A percentile compares a stretch with the other conserved stretches of the same genome.
phyloP scores from a whole-genome alignment of 2,329 filamentous ascomycete species.

The Fusarium xylarioides region DNA sequence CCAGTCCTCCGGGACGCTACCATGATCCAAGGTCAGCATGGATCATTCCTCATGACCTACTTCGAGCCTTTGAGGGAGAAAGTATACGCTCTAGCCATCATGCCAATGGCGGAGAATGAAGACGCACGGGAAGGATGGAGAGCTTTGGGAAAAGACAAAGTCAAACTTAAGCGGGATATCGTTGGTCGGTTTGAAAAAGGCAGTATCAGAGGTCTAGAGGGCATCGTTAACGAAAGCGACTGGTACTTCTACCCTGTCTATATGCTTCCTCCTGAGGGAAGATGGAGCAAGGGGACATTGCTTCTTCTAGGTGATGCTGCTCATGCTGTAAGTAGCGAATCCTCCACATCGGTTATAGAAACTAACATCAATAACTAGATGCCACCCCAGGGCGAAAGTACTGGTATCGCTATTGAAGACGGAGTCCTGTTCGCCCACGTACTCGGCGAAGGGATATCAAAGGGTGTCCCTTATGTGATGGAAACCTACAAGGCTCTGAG shows the following conservation, averaged over 20 bases:
- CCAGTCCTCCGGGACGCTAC: neutral
- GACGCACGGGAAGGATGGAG: neutral
- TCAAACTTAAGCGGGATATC: rapidly evolving
- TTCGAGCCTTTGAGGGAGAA: rapidly evolving
- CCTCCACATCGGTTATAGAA: rapidly evolving
- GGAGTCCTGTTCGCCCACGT: neutral
- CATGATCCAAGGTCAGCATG: rapidly evolving
- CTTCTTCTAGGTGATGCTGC: neutral
- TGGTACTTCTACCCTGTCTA: neutral
- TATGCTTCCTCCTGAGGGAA: neutral
- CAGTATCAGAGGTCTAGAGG: rapidly evolving
- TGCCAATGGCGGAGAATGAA: neutral
- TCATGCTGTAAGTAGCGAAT: neutral
- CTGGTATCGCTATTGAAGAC: neutral
- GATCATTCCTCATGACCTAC: neutral
- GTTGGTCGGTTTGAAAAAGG: rapidly evolving
- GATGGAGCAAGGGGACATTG: neutral
- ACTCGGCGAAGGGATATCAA: neutral
- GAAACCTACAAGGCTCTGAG: rapidly evolving
- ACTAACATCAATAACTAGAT: neutral
- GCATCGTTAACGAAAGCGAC: neutral
- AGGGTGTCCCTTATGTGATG: rapidly evolving
- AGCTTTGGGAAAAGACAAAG: neutral
- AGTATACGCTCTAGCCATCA: neutral
- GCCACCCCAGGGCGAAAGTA: neutral